A percentile compares a stretch with the other conserved stretches of the same genome.
Evolutionary conservation across 2,329 filamentous ascomycete genomes (phyloP).

Genomic region (Aspergillus tamarii): DNA sequence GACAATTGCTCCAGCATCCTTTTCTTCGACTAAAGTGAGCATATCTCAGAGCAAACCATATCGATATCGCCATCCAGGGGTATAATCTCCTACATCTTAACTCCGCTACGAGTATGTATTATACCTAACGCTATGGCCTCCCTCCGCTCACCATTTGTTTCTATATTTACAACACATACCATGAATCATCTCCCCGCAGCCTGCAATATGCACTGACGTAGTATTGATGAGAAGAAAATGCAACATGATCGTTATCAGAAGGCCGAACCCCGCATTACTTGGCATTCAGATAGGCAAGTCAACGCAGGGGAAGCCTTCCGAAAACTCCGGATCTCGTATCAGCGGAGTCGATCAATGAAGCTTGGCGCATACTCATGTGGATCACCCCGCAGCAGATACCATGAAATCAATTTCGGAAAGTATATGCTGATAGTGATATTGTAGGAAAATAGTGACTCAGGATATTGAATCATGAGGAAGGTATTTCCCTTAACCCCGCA

Average conservation of each 20-base stretch:
- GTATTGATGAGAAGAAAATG: too few species aligned
- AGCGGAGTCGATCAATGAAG: neutral
- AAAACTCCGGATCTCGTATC: neutral
- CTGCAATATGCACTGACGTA: too few species aligned
- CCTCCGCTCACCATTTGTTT: neutral
- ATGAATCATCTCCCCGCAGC: neutral
- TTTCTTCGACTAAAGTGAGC: constrained; percentile 28
- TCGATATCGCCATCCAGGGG: too few species aligned
- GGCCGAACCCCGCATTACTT: neutral
- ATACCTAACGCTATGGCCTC: neutral
- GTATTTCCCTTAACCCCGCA: neutral
- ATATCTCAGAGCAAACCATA: too few species aligned
- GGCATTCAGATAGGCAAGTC: neutral
- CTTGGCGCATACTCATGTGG: neutral
- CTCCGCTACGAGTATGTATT: too few species aligned
- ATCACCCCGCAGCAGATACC: too few species aligned
- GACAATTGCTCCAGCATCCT: constrained; percentile 39
- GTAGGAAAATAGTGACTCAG: neutral
- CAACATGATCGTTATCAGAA: too few species aligned
- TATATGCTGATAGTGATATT: neutral
- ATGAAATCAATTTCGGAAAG: neutral
- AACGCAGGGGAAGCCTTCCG: neutral
- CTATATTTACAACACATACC: neutral
- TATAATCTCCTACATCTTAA: too few species aligned
- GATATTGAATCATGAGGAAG: neutral